Percentiles rank a stretch among this genome's conserved stretches.
phyloP scores from a whole-genome alignment of 768 basidiomycete species.

The Trametes punicea region DNA sequence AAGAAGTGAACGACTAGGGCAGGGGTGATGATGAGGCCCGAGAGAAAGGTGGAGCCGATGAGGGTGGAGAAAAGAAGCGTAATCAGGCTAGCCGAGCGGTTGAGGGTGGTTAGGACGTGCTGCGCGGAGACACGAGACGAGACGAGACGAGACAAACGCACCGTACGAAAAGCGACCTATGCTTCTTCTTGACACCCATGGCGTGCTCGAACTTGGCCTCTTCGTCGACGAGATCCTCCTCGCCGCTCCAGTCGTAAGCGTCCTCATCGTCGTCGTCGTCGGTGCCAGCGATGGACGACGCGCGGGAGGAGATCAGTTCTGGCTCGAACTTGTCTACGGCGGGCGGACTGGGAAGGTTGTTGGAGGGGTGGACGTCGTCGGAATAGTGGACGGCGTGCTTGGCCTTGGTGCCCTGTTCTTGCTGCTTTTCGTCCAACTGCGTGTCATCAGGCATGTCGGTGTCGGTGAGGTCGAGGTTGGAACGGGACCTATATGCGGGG shows the following conservation, averaged over 20 bases:
- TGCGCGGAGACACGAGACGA: background rate
- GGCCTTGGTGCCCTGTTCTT: constrained; percentile 17
- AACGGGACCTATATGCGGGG: constrained; percentile 26
- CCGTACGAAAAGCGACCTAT: constrained; percentile 53
- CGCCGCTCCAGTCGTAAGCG: constrained; percentile 76
- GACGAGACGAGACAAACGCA: constrained; percentile 30
- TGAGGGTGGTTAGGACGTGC: background rate
- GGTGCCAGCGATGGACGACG: constrained; percentile 46
- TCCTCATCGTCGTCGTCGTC: constrained; percentile 59
- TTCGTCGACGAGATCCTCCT: constrained; percentile 71
- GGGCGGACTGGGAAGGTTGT: constrained; percentile 34
- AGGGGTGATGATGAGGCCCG: constrained; percentile 57
- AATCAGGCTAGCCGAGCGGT: constrained; percentile 42
- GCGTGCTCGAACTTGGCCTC: constrained; percentile 62
- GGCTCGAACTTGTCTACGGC: constrained; percentile 19
- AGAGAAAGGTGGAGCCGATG: constrained; percentile 66
- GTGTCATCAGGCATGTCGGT: constrained; percentile 23
- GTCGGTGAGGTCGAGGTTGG: constrained; percentile 22
- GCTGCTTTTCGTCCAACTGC: constrained; percentile 21
- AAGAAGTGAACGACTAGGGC: constrained; percentile 64
- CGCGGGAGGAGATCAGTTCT: constrained; percentile 29
- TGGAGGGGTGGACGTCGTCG: constrained; percentile 55
- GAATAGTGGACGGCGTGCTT: constrained; percentile 54
- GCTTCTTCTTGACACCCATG: constrained; percentile 50
- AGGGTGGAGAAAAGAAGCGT: constrained; percentile 67